Evolutionary conservation across 306 rosid genomes (phyloP), one percentile per base, ranked within the genome.

Genomic region (Mimosa bimucronata): DNA sequence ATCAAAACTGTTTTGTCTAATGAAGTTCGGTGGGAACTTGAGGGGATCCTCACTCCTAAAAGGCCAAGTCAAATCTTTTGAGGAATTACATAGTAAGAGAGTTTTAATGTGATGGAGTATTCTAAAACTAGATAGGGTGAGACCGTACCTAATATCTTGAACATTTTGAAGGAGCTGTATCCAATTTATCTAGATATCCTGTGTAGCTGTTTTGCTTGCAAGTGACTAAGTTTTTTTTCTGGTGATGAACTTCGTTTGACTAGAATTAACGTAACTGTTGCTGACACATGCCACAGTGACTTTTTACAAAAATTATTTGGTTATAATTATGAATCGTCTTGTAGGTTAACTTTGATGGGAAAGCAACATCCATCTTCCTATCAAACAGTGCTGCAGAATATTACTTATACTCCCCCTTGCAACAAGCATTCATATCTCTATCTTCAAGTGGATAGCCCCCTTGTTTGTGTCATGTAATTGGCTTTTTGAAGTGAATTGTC

Each of bases 341-440:
- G 64, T 30, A 79, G 82, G 71, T 57, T 57, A 14, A 57, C 30
- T 29, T 28, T 57, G 76, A 57, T 55, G 66, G 23, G 29, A 26
- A 69, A 70, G 76, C 71, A 41, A 31, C 26, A 41, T 78, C 9
- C 16, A 21, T 41, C 45, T 34, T 23, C 37, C 10, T 67, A 11
- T n/a, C 30, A 37, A 16, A 40, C n/a, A n/a, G 26, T 12, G 9
- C 69, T 26, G 16, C 23, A n/a, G 75, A 28, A 40, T n/a, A 69
- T 25, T 26, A 40, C 26, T 69, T 23, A 66, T 31, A 30, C 69
- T 28, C 57, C 34, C 12, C 19, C 29, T 66, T 53, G 42, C 62
- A 78, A 23, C 19, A 14, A 58, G 71, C 18, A 15, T 72, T 62
- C 61, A 23, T 70, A 18, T 55, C 19, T 15, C 38, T n/a, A n/a